Evolutionary conservation across 768 basidiomycete species (phyloP), one percentile per base, ranked within the genome.

Genomic region (Lenzites betulinus): DNA sequence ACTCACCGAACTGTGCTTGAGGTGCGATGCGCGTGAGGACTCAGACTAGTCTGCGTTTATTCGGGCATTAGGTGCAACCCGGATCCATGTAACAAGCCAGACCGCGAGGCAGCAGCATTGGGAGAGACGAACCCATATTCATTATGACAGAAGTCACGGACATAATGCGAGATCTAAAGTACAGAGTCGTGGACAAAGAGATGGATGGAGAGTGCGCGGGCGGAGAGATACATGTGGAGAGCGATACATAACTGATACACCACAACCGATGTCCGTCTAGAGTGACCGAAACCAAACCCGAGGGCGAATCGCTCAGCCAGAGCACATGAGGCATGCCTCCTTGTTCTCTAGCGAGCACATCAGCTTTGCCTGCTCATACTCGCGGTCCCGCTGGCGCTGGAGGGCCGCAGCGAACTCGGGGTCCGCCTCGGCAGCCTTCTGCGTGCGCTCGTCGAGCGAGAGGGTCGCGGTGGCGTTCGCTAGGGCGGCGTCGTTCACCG

Each of bases 321-420:
- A 93, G 77, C 92, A 94, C 92, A 95, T 95, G 72, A 94, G 67
- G 70, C 93, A 96, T 1, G 90, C 92, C 55, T 96, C 94, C 80
- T 95, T 95, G 76, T 96, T 96, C 74, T 95, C 93, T 50, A 96
- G 67, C 63, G 91, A 92, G 70, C 95, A 96, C 71, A 83, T 74
- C 58, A 95, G 73, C 76, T 89, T 88, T 6, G 87, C 95, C 60
- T 91, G 88, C 73, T 91, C 95, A 3, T 85, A 75, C 75, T 93
- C 88, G 18, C 89, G 83, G 51, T 88, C 85, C 64, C 82, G 81
- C 69, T 87, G 85, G 50, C 89, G 77, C 66, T 83, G 77, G 51
- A 94, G 74, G 0, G 93, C 92, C 35, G 88, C 92, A 12, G 89
- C 89, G 66, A 88, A 93, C 69, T 92, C 93, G 3, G 89, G 86